These are phyloP conservation scores for Lagenidium sp. DNA, from an alignment of 352 stramenopile species.

Conservation along the genomic window DNA sequence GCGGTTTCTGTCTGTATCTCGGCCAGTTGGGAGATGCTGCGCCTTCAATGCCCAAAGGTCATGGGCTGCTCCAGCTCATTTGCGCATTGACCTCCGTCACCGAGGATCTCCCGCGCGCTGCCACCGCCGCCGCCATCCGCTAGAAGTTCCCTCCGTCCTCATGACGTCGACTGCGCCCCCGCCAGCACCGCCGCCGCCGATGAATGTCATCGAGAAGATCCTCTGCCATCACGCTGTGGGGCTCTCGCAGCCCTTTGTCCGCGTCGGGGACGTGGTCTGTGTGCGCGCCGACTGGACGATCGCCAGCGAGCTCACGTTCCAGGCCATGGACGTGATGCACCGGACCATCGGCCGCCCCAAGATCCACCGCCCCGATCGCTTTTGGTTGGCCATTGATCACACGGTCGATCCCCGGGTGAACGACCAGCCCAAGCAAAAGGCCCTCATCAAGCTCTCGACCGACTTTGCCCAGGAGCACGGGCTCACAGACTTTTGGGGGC, in stretches of 20 bases:
- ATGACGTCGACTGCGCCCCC: background rate
- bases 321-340: constrained; percentile 80
- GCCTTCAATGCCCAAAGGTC: no score
- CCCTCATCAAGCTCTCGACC: constrained; percentile 71
- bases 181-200: constrained; percentile 17
- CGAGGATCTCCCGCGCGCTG: no score
- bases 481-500: constrained; percentile 68
- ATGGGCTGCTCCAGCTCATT: no score
- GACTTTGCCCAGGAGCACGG: constrained; percentile 64
- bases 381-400: constrained; percentile 79
- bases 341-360: constrained; percentile 57
- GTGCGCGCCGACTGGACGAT: constrained; percentile 77
- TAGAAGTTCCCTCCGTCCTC: background rate
- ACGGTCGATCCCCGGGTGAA: constrained; percentile 76
- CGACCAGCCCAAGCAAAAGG: constrained; percentile 65
- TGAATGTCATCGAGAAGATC: constrained; percentile 87
- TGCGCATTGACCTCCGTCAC: no score
- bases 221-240: constrained; percentile 62
- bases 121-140: no score
- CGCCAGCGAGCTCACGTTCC: constrained; percentile 70
- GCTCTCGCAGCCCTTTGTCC: constrained; percentile 33
- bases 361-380: constrained; percentile 69
- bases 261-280: constrained; percentile 65
- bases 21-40: no score
- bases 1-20: background rate